Percentiles rank a stretch among this genome's conserved stretches.
phyloP scores from a whole-genome alignment of 139 green algal genomes.

The Diplosphaera chodatii region DNA sequence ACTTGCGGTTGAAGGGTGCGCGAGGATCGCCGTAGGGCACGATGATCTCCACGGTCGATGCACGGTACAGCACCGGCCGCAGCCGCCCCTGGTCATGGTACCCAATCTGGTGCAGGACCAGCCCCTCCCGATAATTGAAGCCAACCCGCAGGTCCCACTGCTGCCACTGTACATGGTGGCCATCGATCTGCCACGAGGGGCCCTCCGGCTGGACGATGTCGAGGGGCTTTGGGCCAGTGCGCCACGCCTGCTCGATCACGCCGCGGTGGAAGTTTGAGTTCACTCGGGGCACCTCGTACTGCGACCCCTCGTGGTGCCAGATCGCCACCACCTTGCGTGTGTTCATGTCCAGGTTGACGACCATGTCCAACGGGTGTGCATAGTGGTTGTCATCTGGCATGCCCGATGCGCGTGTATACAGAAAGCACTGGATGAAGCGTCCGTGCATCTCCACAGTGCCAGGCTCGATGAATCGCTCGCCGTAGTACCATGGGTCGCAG shows the following conservation, averaged over 20 bases:
- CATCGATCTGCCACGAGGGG: constrained; percentile 62
- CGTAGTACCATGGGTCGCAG: constrained; percentile 60
- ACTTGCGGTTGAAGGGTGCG: constrained; percentile 72
- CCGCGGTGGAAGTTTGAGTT: constrained; percentile 62
- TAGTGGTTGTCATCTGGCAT: constrained; percentile 67
- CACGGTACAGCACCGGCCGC: constrained; percentile 66
- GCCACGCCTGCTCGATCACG: constrained; percentile 25
- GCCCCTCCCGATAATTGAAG: constrained; percentile 86
- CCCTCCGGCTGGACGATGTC: constrained; percentile 66
- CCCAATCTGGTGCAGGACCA: constrained; percentile 73
- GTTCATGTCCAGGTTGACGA: constrained; percentile 67
- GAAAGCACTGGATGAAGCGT: constrained; percentile 48
- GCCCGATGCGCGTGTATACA: constrained; percentile 48
- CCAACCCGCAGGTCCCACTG: constrained; percentile 80
- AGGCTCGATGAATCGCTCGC: constrained; percentile 4
- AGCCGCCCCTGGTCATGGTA: constrained; percentile 50
- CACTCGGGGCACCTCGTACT: constrained; percentile 16
- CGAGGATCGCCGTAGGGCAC: constrained; percentile 75
- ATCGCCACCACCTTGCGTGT: constrained; percentile 27
- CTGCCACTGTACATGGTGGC: constrained; percentile 69
- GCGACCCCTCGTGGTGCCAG: neutral
- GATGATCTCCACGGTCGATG: constrained; percentile 82
- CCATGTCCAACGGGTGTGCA: constrained; percentile 68
- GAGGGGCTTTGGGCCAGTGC: constrained; percentile 64
- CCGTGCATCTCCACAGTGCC: neutral